Evolutionary conservation across 345 rosid species (phyloP), one percentile per base, ranked within the genome.

Genomic region (Erodium maritimum): DNA sequence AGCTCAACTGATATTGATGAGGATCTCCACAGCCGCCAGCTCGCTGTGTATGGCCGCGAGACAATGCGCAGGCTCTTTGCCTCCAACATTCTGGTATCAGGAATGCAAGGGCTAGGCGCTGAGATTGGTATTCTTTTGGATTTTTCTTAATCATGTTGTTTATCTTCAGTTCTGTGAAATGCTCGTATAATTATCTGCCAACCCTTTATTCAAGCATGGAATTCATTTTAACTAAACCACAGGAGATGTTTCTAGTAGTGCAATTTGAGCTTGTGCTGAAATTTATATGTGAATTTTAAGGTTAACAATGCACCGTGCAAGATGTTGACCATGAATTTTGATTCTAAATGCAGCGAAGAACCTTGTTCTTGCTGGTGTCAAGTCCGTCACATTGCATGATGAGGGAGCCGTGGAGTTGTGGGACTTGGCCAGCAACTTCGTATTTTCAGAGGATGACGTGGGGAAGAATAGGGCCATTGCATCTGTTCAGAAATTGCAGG

Each of bases 1-100:
- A 83, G 79, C 50, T 86, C 73, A 55, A 64, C 72, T n/a, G 96
- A 85, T 54, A 94, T 94, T 65, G 97, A 94, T 67, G 99, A 90
- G 69, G 99, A 94, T 81, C 87, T 94, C 48, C 97, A 94, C 75
- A 94, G 99, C 71, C 71, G 99, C 24, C 99, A 94, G 87, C 99
- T 94, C 18, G 99, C 99, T 0, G 99, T 93, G 23, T 93, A 93
- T 33, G 99, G 99, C 34, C 95, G 99, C 1, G 99, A 94, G 78
- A 90, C 99, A 1, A 94, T 94, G 97, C 81, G 87, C 22, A 82
- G 93, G 53, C 95, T 94, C 67, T 94, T 94, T 54, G 99, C 95
- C 4, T 94, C 99, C 0, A 81, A 80, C 52, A 78, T 94, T 46
- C 95, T 94, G 24, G 71, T 94, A 56, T 90, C 99, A 0, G 99